Evolutionary conservation across 2,329 filamentous ascomycete genomes (phyloP).

Genomic region (Cladobotryum mycophilum): DNA sequence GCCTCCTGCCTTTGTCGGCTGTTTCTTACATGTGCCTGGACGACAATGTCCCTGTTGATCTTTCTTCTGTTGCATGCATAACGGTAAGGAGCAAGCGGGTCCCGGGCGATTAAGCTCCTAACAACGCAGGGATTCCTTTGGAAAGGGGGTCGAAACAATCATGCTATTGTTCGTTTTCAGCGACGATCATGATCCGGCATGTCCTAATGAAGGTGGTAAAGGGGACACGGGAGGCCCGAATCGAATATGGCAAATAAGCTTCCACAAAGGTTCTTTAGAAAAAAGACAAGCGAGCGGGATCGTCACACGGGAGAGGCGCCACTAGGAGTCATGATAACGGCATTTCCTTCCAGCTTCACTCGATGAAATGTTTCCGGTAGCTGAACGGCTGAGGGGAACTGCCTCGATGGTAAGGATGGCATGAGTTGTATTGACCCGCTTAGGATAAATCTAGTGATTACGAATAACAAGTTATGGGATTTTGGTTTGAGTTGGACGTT

Average conservation of each 20-base stretch:
- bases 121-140: no score
- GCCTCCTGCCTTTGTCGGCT: neutral
- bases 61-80: constrained; percentile 1
- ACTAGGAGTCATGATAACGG: no score
- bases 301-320: constrained; percentile 9
- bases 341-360: no score
- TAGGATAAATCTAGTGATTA: no score
- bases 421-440: no score
- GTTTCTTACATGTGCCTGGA: neutral
- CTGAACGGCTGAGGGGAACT: no score
- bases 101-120: neutral
- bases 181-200: constrained; percentile 7
- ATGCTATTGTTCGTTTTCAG: neutral
- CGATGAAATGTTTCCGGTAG: no score
- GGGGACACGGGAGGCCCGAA: constrained; percentile 5
- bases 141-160: no score
- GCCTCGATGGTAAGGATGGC: no score
- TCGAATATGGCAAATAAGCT: neutral
- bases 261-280: neutral
- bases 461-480: no score
- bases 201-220: constrained; percentile 9
- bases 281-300: neutral
- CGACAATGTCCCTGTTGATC: constrained; percentile 8
- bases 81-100: neutral
- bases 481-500: no score